Conservation (phyloP, 148 eudicot genomes). For the Talinum fruticosum region DNA sequence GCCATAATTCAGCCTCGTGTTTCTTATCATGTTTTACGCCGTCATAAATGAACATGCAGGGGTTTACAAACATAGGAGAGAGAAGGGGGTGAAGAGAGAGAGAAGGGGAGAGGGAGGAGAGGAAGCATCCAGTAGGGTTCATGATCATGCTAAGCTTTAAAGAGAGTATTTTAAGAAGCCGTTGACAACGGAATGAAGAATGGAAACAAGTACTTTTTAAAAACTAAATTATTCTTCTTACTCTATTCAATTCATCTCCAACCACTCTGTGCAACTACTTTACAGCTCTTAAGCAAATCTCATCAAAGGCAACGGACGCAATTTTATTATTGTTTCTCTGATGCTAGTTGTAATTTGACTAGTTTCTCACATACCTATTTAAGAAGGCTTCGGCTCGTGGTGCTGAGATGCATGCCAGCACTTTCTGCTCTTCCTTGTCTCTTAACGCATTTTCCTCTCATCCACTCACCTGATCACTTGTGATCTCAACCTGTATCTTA, state of each 20-base stretch:
- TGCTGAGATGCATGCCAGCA: constrained; percentile 58
- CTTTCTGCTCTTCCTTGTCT: constrained; percentile 35
- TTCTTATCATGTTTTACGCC: constrained; percentile 26
- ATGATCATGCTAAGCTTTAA: constrained; percentile 58
- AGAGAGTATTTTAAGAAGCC: constrained; percentile 32
- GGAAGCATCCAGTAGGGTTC: constrained; percentile 75
- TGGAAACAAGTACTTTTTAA: constrained; percentile 28
- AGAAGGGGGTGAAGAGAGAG: constrained; percentile 14
- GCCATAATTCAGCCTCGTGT: constrained; percentile 27
- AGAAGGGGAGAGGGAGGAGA: not conserved
- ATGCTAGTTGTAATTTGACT: constrained; percentile 32
- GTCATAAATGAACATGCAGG: constrained; percentile 26
- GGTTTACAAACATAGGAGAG: constrained; percentile 14
- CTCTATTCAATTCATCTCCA: constrained; percentile 41
- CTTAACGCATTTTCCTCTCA: constrained; percentile 15
- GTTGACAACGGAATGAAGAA: constrained; percentile 51
- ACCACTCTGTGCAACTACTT: constrained; percentile 40
- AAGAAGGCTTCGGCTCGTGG: constrained; percentile 40
- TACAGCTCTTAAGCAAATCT: constrained; percentile 59
- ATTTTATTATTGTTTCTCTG: constrained; percentile 26
- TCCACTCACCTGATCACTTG: constrained; percentile 15
- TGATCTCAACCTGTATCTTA: constrained; percentile 16
- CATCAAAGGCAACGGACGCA: constrained; percentile 24
- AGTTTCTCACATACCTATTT: constrained; percentile 46
- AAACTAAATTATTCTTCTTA: constrained; percentile 32